Conservation (phyloP, 345 rosid genomes). For the Murraya paniculata region DNA sequence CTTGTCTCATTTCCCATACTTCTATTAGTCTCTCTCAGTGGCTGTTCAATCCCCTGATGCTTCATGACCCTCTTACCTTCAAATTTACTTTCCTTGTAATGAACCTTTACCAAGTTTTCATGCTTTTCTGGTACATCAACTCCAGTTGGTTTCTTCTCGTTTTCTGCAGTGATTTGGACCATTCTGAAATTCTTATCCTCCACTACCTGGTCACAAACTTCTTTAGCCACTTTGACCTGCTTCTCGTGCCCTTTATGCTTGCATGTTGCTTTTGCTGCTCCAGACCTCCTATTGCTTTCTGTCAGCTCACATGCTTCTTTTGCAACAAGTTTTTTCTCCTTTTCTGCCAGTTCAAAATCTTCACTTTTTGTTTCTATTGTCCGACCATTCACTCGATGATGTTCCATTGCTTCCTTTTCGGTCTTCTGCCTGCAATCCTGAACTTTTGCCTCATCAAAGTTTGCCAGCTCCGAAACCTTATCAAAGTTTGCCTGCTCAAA, state of each 20-base stretch:
- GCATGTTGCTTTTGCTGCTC: slow-evolving; percentile 33
- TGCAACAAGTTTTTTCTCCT: slow-evolving; percentile 24
- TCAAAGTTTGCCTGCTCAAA: slow-evolving; percentile 38
- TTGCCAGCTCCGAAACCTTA: slow-evolving; percentile 23
- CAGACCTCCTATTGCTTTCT: slow-evolving; percentile 24
- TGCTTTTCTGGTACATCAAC: slow-evolving; percentile 30
- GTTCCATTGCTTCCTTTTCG: slow-evolving; percentile 34
- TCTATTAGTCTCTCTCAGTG: slow-evolving; percentile 28
- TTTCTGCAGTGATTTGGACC: slow-evolving; percentile 28
- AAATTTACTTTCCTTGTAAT: slow-evolving; percentile 26
- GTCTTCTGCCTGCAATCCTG: slow-evolving; percentile 40
- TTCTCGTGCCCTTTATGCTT: slow-evolving; percentile 32
- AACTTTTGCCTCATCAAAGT: slow-evolving; percentile 21
- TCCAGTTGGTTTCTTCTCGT: slow-evolving; percentile 32
- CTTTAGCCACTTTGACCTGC: slow-evolving; percentile 37
- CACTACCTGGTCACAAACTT: slow-evolving; percentile 32
- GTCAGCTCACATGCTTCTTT: slow-evolving; percentile 24
- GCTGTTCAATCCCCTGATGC: slow-evolving; percentile 28
- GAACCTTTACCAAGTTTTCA: slow-evolving; percentile 35
- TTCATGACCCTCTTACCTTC: slow-evolving; percentile 30
- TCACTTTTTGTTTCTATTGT: slow-evolving; percentile 34
- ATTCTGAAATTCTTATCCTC: slow-evolving; percentile 34
- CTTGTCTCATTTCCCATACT: slow-evolving; percentile 28
- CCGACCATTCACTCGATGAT: slow-evolving; percentile 25
- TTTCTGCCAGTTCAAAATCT: slow-evolving; percentile 32